Conservation (phyloP, 164 flowering plant genomes). For the Aristolochia californica region DNA sequence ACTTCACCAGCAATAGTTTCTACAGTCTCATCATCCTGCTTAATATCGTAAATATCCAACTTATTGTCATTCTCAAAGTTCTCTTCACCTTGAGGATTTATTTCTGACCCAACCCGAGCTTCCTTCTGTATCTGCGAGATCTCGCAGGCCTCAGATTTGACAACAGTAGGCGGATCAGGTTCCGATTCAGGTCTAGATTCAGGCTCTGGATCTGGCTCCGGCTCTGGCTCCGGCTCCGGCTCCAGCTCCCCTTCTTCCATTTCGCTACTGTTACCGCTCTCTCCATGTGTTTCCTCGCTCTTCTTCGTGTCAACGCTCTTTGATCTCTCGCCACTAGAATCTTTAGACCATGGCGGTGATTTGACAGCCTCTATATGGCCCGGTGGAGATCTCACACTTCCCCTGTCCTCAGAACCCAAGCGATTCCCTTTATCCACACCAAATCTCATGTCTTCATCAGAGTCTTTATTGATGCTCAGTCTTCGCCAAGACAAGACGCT, state of each 20-base stretch:
- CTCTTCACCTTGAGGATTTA: constrained; percentile 8
- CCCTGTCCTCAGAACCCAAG: constrained; percentile 25
- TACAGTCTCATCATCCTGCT: constrained; percentile 12
- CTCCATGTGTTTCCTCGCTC: constrained; percentile 33
- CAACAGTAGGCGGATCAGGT: not conserved
- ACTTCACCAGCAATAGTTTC: constrained; percentile 7
- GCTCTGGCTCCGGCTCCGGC: constrained; percentile 46
- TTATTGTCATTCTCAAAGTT: constrained; percentile 2
- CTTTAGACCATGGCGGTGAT: constrained; percentile 37
- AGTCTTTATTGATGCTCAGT: constrained; percentile 34
- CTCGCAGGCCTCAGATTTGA: constrained; percentile 7
- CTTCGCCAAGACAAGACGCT: constrained; percentile 58
- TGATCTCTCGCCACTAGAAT: constrained; percentile 47
- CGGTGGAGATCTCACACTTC: constrained; percentile 27
- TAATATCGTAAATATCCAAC: constrained; percentile 16
- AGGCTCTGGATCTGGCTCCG: constrained; percentile 17
- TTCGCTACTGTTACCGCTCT: constrained; percentile 47
- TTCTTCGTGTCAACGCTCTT: constrained; percentile 58
- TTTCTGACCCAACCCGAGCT: constrained; percentile 6
- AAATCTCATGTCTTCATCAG: constrained; percentile 29
- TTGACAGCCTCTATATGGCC: constrained; percentile 21
- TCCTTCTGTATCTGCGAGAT: constrained; percentile 13
- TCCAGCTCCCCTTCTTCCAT: constrained; percentile 92
- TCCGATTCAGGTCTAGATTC: constrained; percentile 10
- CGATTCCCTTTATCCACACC: constrained; percentile 9